These are phyloP conservation scores for Metschnikowia chrysomelidarum DNA, from an alignment of 805 yeast species.

Conservation along the genomic window DNA sequence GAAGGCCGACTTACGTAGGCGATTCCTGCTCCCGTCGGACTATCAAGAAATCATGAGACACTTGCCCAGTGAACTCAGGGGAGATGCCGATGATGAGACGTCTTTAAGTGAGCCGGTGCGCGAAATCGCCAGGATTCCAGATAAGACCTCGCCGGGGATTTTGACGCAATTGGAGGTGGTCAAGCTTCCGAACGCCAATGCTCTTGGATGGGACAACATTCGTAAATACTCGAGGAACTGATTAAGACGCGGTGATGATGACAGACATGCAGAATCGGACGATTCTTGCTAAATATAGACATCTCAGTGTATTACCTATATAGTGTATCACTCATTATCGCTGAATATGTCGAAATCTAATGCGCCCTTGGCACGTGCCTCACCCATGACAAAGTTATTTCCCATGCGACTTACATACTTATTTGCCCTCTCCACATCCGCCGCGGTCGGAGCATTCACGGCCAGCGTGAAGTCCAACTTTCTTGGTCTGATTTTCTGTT, in stretches of 20 bases:
- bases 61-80: constrained; percentile 36
- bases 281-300: no score
- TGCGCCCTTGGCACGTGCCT: constrained; percentile 11
- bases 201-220: constrained; percentile 44
- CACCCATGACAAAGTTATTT: constrained; percentile 16
- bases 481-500: constrained; percentile 15
- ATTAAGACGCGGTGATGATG: no score
- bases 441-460: constrained; percentile 10
- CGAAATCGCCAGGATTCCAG: constrained; percentile 30
- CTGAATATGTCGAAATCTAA: constrained; percentile 17
- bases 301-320: no score
- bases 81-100: constrained; percentile 16
- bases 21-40: constrained; percentile 35
- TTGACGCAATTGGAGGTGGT: constrained; percentile 39
- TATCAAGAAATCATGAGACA: constrained; percentile 31
- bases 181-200: constrained; percentile 43
- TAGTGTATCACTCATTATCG: constrained; percentile 4
- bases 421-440: constrained; percentile 16
- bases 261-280: no score
- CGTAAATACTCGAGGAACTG: constrained; percentile 25
- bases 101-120: constrained; percentile 37
- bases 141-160: constrained; percentile 30
- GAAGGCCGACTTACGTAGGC: constrained; percentile 18
- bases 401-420: constrained; percentile 18
- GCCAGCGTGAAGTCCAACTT: constrained; percentile 19